A percentile compares a stretch with the other conserved stretches of the same genome.
Conservation (phyloP, 1,284 basidiomycete species). For the Ustilago esculenta region DNA sequence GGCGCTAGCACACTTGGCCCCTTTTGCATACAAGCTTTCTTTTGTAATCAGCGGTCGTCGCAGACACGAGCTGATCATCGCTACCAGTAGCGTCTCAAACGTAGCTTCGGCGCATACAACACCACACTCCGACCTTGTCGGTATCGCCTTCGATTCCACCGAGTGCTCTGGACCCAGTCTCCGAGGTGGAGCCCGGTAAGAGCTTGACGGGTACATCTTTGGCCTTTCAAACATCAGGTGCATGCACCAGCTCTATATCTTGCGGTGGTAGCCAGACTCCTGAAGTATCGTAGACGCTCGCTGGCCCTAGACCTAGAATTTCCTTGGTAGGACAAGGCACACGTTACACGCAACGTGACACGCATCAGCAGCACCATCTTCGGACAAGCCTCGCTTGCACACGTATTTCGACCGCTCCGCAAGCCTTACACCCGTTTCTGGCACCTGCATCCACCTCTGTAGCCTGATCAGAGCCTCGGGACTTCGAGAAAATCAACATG, state of each 20-base stretch:
- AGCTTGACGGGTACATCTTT: too few species aligned
- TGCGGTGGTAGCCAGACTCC: neutral
- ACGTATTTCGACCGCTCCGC: neutral
- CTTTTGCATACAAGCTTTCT: too few species aligned
- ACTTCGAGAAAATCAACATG: neutral
- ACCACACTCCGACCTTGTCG: too few species aligned
- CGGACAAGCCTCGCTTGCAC: neutral
- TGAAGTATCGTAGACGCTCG: slow-evolving; percentile 12
- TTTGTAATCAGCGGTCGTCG: too few species aligned
- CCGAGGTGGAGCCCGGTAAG: too few species aligned
- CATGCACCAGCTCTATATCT: neutral
- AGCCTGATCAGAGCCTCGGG: neutral
- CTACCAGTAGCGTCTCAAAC: too few species aligned
- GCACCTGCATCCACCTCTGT: neutral
- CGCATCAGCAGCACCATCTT: neutral
- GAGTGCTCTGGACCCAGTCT: too few species aligned
- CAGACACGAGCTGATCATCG: too few species aligned
- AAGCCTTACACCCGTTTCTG: neutral
- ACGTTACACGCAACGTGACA: slow-evolving; percentile 10
- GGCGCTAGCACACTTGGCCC: too few species aligned
- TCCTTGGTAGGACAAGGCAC: slow-evolving; percentile 15
- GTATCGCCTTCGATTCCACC: too few species aligned
- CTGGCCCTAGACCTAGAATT: slow-evolving; percentile 32
- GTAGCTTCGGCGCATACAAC: too few species aligned
- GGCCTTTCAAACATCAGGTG: too few species aligned